A percentile compares a stretch with the other conserved stretches of the same genome.
phyloP scores from a whole-genome alignment of 2,329 filamentous ascomycete species.

The Echinosphaeria canescens region DNA sequence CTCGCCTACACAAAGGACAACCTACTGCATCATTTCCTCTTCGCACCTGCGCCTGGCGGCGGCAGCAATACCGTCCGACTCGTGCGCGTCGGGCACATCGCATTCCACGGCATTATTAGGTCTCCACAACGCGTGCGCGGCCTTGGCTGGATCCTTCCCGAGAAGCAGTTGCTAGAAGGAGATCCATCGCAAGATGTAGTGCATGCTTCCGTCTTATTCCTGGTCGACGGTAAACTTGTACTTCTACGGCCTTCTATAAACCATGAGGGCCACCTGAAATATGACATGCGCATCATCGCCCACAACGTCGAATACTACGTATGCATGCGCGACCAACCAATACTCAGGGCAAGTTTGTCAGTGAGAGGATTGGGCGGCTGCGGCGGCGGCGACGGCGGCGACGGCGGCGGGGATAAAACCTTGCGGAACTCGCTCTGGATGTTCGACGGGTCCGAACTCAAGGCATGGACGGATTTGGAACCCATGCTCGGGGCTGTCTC shows the following conservation, averaged over 20 bases:
- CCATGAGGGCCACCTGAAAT: constrained; percentile 70
- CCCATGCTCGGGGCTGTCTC: constrained; percentile 58
- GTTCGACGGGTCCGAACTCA: constrained; percentile 72
- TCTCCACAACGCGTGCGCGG: constrained; percentile 83
- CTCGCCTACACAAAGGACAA: constrained; percentile 97
- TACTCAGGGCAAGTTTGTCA: too few species aligned
- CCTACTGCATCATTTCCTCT: constrained; percentile 83
- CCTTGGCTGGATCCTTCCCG: constrained; percentile 88
- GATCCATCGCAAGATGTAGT: constrained; percentile 93
- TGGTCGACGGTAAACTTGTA: constrained; percentile 95
- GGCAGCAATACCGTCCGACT: constrained; percentile 52
- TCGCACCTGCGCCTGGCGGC: constrained; percentile 49
- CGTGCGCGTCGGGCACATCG: constrained; percentile 92
- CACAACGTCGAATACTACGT: constrained; percentile 94
- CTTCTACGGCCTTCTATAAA: constrained; percentile 72
- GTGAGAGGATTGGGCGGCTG: too few species aligned
- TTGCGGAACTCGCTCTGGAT: constrained; percentile 83
- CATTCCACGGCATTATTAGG: constrained; percentile 87
- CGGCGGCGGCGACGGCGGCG: too few species aligned
- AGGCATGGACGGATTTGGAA: constrained; percentile 75
- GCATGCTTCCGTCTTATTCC: constrained; percentile 77
- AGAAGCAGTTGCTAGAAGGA: constrained; percentile 70
- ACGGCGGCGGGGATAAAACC: constrained; percentile 16
- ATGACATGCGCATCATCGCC: constrained; percentile 93
- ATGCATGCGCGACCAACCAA: constrained; percentile 69